phyloP scores from a whole-genome alignment of 495 filamentous ascomycete genomes.

The Hypoxylon lienhwacheense region DNA sequence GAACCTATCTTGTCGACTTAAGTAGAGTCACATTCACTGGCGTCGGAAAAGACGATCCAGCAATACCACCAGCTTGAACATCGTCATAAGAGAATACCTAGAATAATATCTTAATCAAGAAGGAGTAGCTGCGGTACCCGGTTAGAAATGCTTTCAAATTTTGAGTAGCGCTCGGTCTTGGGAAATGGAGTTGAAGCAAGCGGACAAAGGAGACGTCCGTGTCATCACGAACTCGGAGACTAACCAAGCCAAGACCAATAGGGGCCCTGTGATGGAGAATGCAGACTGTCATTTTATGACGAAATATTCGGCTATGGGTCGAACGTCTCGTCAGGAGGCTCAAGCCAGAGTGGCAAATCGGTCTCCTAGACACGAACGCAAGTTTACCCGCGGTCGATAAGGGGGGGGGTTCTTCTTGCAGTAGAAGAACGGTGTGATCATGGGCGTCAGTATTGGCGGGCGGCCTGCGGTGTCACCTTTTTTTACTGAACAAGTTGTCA shows the following conservation, averaged over 20 bases:
- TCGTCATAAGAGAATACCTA: conserved; percentile 12
- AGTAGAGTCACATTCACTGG: conserved; percentile 23
- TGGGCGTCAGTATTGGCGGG: conserved; percentile 20
- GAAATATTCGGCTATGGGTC: conserved; percentile 24
- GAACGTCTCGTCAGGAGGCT: conserved; percentile 21
- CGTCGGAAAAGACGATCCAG: conserved; percentile 14
- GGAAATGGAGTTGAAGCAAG: conserved; percentile 19
- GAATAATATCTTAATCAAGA: conserved; percentile 2
- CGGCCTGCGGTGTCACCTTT: conserved; percentile 30
- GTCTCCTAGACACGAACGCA: conserved; percentile 10
- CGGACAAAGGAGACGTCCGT: conserved; percentile 19
- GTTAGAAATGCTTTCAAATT: conserved; percentile 18
- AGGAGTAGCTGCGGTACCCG: conserved; percentile 13
- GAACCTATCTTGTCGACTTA: conserved; percentile 17
- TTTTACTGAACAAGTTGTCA: conserved; percentile 21
- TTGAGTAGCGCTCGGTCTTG: conserved; percentile 7
- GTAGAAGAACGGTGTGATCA: conserved; percentile 11
- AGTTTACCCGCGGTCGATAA: conserved; percentile 10
- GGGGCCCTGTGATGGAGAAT: conserved; percentile 25
- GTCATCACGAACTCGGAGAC: conserved; percentile 23
- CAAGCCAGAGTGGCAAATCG: conserved; percentile 28
- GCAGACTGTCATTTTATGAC: conserved; percentile 29
- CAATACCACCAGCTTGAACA: conserved; percentile 22
- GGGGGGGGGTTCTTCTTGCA: conserved; percentile 21
- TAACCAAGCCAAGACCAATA: conserved; percentile 24